These are phyloP conservation scores for Microglena sp. DNA, from an alignment of 139 green algal species.

Conservation along the genomic window DNA sequence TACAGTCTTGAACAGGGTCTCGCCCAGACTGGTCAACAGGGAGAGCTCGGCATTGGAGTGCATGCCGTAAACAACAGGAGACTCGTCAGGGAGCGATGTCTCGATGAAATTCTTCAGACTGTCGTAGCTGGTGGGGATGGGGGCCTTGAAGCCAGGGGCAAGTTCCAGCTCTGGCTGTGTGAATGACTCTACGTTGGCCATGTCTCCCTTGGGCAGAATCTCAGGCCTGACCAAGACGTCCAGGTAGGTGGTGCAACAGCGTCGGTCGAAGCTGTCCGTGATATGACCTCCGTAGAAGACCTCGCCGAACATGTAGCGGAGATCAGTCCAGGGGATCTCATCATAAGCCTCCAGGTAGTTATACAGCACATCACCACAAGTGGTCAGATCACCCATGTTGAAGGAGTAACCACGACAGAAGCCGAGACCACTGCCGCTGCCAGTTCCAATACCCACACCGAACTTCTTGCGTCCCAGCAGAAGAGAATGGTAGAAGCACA, in stretches of 20 bases:
- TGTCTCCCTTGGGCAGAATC: constrained; percentile 51
- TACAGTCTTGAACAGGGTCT: constrained; percentile 79
- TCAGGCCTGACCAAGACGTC: constrained; percentile 66
- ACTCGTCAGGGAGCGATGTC: constrained; percentile 59
- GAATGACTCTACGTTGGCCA: constrained; percentile 36
- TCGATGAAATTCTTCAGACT: constrained; percentile 68
- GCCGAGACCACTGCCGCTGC: constrained; percentile 67
- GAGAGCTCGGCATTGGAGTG: constrained; percentile 77
- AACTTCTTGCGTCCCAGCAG: constrained; percentile 86
- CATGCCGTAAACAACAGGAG: constrained; percentile 77
- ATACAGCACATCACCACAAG: constrained; percentile 74
- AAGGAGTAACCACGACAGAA: constrained; percentile 85
- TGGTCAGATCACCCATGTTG: constrained; percentile 80
- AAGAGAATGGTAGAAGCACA: constrained; percentile 89
- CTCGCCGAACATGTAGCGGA: constrained; percentile 84
- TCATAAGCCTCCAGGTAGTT: constrained; percentile 79
- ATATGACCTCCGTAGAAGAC: constrained; percentile 82
- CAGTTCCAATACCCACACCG: constrained; percentile 71
- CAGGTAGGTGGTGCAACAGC: constrained; percentile 75
- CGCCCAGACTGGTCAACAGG: constrained; percentile 67
- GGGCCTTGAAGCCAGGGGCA: constrained; percentile 67
- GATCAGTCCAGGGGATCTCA: constrained; percentile 64
- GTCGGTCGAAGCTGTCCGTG: constrained; percentile 77
- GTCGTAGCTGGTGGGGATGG: constrained; percentile 52
- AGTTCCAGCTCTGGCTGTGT: constrained; percentile 52